Percentiles rank a stretch among this genome's conserved stretches.
These are phyloP conservation scores for Fusarium subtropicale DNA, from an alignment of 2,329 filamentous ascomycete species.

Conservation along the genomic window DNA sequence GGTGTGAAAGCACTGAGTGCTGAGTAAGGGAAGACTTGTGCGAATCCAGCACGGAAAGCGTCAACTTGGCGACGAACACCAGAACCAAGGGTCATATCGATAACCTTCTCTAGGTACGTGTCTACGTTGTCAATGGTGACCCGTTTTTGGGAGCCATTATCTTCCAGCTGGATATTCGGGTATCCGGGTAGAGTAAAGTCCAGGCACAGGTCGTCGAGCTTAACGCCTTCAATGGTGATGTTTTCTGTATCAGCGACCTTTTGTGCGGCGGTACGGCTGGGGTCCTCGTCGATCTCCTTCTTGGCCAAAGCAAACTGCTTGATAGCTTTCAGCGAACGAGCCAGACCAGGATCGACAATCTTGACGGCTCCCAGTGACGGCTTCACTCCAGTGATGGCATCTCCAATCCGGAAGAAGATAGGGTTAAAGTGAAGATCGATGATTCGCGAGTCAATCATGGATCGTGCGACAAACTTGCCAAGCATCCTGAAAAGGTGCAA, in stretches of 20 bases:
- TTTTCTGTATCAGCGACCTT: slow-evolving; percentile 77
- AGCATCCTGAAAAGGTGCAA: slow-evolving; percentile 91
- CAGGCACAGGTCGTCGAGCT: slow-evolving; percentile 86
- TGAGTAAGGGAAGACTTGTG: slow-evolving; percentile 94
- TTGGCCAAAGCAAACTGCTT: slow-evolving; percentile 89
- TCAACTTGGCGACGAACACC: slow-evolving; percentile 91
- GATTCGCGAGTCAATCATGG: slow-evolving; percentile 97
- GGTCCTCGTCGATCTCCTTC: slow-evolving; percentile 81
- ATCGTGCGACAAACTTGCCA: slow-evolving; percentile 96
- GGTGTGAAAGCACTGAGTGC: slow-evolving; percentile 94
- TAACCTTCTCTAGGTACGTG: slow-evolving; percentile 85
- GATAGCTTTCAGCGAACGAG: slow-evolving; percentile 85
- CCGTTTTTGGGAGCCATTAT: slow-evolving; percentile 76
- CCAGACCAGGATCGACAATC: slow-evolving; percentile 86
- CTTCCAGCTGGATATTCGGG: slow-evolving; percentile 83
- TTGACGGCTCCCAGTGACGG: slow-evolving; percentile 92
- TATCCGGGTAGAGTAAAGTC: slow-evolving; percentile 97
- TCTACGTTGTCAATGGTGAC: slow-evolving; percentile 95
- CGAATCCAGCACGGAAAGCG: slow-evolving; percentile 91
- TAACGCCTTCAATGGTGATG: slow-evolving; percentile 79
- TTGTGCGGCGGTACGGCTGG: slow-evolving; percentile 71
- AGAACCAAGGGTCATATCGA: slow-evolving; percentile 89
- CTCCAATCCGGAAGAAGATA: slow-evolving; percentile 95
- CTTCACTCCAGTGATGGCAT: slow-evolving; percentile 73
- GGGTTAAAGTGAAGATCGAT: slow-evolving; percentile 98